Percentiles rank a stretch among this genome's conserved stretches.
phyloP scores from a whole-genome alignment of 192 early-diverging fungal species.

The Backusella tarrabulga region DNA sequence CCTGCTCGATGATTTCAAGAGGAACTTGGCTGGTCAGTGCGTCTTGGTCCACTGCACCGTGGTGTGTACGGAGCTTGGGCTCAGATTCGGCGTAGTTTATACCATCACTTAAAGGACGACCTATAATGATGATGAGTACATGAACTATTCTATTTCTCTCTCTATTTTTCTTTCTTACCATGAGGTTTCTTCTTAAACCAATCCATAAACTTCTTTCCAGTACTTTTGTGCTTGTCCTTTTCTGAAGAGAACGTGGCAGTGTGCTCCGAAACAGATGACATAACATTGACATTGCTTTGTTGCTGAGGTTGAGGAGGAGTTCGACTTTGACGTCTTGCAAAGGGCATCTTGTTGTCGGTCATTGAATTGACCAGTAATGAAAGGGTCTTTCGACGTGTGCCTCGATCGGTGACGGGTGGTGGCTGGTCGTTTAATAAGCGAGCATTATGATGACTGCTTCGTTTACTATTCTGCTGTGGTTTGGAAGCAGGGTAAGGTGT shows the following conservation, averaged over 20 bases:
- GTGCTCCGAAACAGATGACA: constrained; percentile 29
- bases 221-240: constrained; percentile 33
- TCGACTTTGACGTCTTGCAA: constrained; percentile 7
- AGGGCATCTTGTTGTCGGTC: constrained; percentile 19
- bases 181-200: constrained; percentile 68
- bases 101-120: constrained; percentile 20
- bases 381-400: constrained; percentile 33
- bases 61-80: constrained; percentile 65
- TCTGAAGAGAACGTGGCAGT: not conserved
- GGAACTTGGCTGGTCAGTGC: constrained; percentile 66
- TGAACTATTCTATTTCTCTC: not conserved
- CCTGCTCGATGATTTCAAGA: constrained; percentile 63
- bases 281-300: not conserved
- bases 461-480: not conserved
- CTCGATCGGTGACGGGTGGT: constrained; percentile 9
- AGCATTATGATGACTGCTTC: not conserved
- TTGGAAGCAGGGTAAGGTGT: constrained; percentile 19
- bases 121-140: not conserved
- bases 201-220: constrained; percentile 71
- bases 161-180: constrained; percentile 34
- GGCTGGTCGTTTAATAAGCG: not conserved
- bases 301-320: not conserved
- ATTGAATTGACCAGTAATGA: constrained; percentile 32
- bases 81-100: constrained; percentile 17
- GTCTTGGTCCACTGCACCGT: constrained; percentile 70